These are phyloP conservation scores for Globisporangium megalacanthum DNA, from an alignment of 352 stramenopile genomes.

Conservation along the genomic window DNA sequence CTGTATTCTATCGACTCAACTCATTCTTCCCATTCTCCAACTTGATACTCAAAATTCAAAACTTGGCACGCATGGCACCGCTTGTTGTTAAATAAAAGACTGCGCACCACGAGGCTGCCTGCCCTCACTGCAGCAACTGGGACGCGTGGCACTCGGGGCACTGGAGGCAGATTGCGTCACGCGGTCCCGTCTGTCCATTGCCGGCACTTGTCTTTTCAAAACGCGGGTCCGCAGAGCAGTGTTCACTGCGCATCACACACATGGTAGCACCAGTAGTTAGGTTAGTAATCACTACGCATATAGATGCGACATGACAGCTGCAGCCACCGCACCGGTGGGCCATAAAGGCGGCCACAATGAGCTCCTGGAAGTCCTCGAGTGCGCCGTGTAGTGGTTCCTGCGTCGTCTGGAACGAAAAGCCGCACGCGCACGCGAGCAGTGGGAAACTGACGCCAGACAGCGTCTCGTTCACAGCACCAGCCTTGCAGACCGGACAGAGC, in stretches of 20 bases:
- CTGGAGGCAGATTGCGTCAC: conserved; percentile 9
- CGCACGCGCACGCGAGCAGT: conserved; percentile 39
- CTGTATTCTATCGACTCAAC: no score
- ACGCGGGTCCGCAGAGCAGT: conserved; percentile 37
- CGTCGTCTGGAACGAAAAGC: conserved; percentile 44
- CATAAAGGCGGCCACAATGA: conserved; percentile 48
- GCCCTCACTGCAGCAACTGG: conserved; percentile 3
- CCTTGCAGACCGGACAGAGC: conserved; percentile 53
- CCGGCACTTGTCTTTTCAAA: conserved; percentile 33
- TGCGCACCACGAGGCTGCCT: neutral
- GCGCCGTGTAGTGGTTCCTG: conserved; percentile 43
- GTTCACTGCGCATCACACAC: conserved; percentile 21
- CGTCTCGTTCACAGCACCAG: conserved; percentile 25
- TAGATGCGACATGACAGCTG: neutral
- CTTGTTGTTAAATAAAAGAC: conserved; percentile 11
- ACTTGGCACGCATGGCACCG: neutral
- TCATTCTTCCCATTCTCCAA: neutral
- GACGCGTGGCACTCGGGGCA: conserved; percentile 8
- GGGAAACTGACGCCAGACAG: conserved; percentile 5
- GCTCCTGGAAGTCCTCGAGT: conserved; percentile 59
- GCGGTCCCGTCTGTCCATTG: conserved; percentile 7
- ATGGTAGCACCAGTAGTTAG: no score
- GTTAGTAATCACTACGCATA: neutral
- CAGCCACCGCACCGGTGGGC: conserved; percentile 34
- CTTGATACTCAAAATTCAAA: neutral